Evolutionary conservation across 73 alveolate genomes (phyloP).

Genomic region (Paramecium pentaurelia): DNA sequence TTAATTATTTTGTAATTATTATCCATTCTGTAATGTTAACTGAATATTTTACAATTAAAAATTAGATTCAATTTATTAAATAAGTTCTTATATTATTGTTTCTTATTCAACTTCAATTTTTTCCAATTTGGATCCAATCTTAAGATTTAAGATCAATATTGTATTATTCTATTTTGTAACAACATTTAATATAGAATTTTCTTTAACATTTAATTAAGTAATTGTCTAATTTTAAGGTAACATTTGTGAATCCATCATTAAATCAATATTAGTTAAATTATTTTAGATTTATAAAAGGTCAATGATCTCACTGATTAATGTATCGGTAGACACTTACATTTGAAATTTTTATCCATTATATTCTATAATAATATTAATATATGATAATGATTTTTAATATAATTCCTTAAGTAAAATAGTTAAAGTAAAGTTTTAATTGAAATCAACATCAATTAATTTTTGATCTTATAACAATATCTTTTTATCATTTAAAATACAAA

Average conservation of each 20-base stretch:
- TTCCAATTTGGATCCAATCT: background rate
- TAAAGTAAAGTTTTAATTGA: background rate
- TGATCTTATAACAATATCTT: background rate
- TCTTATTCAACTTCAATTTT: background rate
- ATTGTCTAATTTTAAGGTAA: background rate
- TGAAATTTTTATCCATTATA: background rate
- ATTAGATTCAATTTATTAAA: background rate
- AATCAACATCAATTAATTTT: background rate
- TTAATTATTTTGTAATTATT: background rate
- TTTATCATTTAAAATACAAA: background rate
- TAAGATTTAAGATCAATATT: background rate
- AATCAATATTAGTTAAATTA: background rate
- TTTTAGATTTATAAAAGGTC: background rate
- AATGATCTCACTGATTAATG: background rate
- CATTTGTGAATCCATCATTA: background rate
- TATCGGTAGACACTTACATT: background rate
- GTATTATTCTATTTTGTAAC: background rate
- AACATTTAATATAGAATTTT: background rate
- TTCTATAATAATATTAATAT: background rate
- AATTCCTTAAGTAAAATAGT: background rate
- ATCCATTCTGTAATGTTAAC: background rate
- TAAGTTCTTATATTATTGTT: background rate
- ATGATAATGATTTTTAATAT: background rate
- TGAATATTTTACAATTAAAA: background rate
- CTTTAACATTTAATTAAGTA: background rate